Conservation (phyloP, 495 filamentous ascomycete genomes). For the Cercophora newfieldiana region DNA sequence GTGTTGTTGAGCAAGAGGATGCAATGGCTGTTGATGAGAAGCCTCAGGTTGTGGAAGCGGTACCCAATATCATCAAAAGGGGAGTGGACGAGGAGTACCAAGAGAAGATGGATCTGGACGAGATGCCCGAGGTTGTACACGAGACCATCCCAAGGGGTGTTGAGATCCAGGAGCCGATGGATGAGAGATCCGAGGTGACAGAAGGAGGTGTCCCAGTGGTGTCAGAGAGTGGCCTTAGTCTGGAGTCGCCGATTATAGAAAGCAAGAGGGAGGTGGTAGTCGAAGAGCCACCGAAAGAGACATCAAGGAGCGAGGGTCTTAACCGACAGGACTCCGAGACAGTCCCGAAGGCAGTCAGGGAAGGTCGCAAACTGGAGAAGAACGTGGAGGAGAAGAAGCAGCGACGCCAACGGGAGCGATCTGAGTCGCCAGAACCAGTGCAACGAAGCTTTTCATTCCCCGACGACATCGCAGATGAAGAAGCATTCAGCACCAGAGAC, state of each 20-base stretch:
- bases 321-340: slow-evolving; percentile 39
- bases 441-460: slow-evolving; percentile 38
- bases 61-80: not conserved
- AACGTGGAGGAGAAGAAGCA: slow-evolving; percentile 19
- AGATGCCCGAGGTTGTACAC: not conserved
- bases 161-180: not conserved
- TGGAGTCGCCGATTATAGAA: not conserved
- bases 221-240: not conserved
- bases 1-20: too few species aligned
- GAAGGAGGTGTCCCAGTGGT: not conserved
- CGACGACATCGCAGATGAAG: slow-evolving; percentile 40
- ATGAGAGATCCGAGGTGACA: slow-evolving; percentile 4
- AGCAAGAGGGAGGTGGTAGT: slow-evolving; percentile 9
- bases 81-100: not conserved
- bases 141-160: not conserved
- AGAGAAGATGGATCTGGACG: not conserved
- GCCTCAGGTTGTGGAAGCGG: not conserved
- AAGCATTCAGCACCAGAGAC: slow-evolving; percentile 31
- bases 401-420: slow-evolving; percentile 16
- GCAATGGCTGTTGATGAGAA: too few species aligned
- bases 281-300: not conserved
- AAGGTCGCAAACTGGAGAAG: slow-evolving; percentile 3
- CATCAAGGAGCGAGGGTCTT: slow-evolving; percentile 12
- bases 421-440: slow-evolving; percentile 29
- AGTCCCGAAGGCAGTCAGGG: slow-evolving; percentile 32